Evolutionary conservation across 2,329 filamentous ascomycete genomes (phyloP).

Genomic region (Fusarium sp.): DNA sequence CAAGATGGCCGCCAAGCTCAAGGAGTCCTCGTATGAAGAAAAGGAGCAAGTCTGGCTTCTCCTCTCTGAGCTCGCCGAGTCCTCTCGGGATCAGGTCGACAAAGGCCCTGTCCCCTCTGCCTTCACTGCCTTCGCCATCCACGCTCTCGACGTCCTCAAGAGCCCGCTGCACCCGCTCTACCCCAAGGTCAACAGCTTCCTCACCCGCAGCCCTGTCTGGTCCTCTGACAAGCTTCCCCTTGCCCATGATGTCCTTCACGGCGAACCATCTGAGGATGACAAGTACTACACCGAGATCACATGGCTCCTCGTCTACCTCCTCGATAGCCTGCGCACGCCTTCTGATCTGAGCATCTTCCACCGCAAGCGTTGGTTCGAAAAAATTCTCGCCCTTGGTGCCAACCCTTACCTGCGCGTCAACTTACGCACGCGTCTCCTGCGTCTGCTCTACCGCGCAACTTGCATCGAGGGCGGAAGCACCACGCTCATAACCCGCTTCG

Average conservation of each 20-base stretch:
- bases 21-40: constrained; percentile 80
- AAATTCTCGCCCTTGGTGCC: constrained; percentile 77
- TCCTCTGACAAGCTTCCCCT: constrained; percentile 79
- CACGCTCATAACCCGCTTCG: constrained; percentile 84
- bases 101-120: constrained; percentile 77
- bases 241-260: constrained; percentile 73
- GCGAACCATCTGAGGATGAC: constrained; percentile 80
- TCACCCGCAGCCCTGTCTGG: constrained; percentile 85
- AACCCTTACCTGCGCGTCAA: constrained; percentile 74
- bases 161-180: constrained; percentile 88
- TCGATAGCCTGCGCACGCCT: constrained; percentile 74
- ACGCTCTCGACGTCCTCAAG: constrained; percentile 77
- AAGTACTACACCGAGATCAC: constrained; percentile 79
- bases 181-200: constrained; percentile 86
- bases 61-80: constrained; percentile 85
- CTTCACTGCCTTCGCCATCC: constrained; percentile 81
- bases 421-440: constrained; percentile 71
- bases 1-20: constrained; percentile 74
- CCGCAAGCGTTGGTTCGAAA: constrained; percentile 79
- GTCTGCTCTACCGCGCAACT: constrained; percentile 77
- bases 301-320: constrained; percentile 81
- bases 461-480: constrained; percentile 80
- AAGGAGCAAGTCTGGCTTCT: constrained; percentile 85
- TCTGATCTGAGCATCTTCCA: constrained; percentile 74
- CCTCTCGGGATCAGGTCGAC: constrained; percentile 70